Evolutionary conservation across 305 asterid species (phyloP).

Genomic region (Salvia sclarea): DNA sequence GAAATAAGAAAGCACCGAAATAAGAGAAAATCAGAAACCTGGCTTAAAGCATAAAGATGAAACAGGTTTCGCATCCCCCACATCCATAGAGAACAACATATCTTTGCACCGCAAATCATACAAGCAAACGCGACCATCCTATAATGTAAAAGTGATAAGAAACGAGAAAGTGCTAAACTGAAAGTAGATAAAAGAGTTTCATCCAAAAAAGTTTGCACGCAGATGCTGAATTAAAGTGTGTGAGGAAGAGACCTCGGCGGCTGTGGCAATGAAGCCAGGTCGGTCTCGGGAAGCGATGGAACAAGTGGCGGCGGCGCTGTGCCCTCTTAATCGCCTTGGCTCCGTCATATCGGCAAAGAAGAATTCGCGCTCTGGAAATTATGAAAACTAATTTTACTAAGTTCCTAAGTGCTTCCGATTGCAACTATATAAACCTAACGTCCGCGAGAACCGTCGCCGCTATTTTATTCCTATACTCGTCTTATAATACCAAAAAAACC

Average conservation of each 20-base stretch:
- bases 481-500: no score
- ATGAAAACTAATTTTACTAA: not conserved
- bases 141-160: slow-evolving; percentile 16
- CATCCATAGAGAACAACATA: slow-evolving; percentile 56
- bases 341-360: slow-evolving; percentile 43
- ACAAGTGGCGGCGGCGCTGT: slow-evolving; percentile 68
- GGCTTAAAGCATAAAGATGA: slow-evolving; percentile 82
- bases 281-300: slow-evolving; percentile 71
- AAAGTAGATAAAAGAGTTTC: slow-evolving; percentile 2
- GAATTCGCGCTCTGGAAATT: slow-evolving; percentile 4
- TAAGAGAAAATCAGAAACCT: slow-evolving; percentile 48
- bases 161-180: not conserved
- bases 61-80: slow-evolving; percentile 60
- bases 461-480: no score
- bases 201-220: not conserved
- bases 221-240: slow-evolving; percentile 2
- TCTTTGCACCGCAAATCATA: slow-evolving; percentile 89
- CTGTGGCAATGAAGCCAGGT: slow-evolving; percentile 76
- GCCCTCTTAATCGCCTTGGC: slow-evolving; percentile 73
- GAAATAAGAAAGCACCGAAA: slow-evolving; percentile 5
- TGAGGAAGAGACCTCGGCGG: slow-evolving; percentile 59
- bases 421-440: not conserved
- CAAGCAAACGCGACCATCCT: slow-evolving; percentile 84
- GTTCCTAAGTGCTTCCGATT: not conserved
- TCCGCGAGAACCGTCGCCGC: no score